phyloP scores from a whole-genome alignment of 208 protist species.

The Acanthamoeba castellanii region DNA sequence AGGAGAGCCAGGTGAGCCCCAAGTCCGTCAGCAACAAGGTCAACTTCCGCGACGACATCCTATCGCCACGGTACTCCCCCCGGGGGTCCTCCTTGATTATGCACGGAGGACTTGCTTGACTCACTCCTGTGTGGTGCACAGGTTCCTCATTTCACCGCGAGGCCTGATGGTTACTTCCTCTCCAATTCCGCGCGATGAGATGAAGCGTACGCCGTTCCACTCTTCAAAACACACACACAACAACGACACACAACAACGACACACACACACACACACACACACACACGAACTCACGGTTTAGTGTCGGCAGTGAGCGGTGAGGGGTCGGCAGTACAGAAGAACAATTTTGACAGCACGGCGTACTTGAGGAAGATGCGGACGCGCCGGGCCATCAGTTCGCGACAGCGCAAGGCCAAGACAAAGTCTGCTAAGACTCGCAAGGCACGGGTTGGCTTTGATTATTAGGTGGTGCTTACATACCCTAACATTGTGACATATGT shows the following conservation, averaged over 20 bases:
- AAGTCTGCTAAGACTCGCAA: background rate
- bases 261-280: no score
- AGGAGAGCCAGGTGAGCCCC: background rate
- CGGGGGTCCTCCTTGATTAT: background rate
- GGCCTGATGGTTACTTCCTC: background rate
- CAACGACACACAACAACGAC: no score
- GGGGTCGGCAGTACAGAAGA: background rate
- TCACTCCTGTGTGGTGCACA: background rate
- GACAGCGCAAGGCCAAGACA: background rate
- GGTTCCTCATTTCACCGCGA: constrained; percentile 7
- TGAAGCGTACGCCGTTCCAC: no score
- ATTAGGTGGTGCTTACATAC: no score
- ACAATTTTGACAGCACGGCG: background rate
- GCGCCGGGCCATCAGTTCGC: background rate
- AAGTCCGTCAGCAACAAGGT: background rate
- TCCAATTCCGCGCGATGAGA: background rate
- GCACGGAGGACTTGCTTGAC: background rate
- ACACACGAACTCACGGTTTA: no score
- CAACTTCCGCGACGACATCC: constrained; percentile 34
- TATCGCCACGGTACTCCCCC: background rate
- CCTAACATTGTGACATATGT: no score
- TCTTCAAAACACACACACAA: no score
- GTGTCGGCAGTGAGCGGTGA: no score
- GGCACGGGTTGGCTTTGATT: background rate
- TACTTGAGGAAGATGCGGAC: background rate